Percentiles rank a stretch among this genome's conserved stretches.
Conservation (phyloP, 2,329 filamentous ascomycete species). For the Ophiostoma perfectum region DNA sequence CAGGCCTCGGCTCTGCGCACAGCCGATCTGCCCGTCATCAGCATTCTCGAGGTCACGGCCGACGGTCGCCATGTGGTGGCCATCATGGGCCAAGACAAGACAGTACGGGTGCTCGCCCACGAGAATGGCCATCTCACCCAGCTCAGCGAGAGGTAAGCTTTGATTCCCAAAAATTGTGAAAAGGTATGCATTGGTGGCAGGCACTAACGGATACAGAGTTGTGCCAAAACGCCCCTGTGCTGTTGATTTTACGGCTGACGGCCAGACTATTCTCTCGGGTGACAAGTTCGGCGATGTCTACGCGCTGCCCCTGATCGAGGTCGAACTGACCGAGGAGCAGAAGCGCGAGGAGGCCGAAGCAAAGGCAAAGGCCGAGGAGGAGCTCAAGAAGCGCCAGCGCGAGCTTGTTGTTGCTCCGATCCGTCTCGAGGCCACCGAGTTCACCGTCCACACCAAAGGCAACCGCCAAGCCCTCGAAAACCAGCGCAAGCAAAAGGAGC, state of each 20-base stretch:
- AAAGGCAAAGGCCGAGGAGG: neutral
- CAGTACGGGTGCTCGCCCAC: slow-evolving; percentile 73
- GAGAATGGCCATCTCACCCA: slow-evolving; percentile 58
- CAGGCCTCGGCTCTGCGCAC: slow-evolving; percentile 31
- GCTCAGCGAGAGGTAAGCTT: slow-evolving; percentile 52
- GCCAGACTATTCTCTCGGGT: slow-evolving; percentile 68
- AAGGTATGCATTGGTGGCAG: no score
- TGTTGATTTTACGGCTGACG: slow-evolving; percentile 63
- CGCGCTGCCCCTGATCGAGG: slow-evolving; percentile 64
- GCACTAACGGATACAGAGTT: slow-evolving; percentile 36
- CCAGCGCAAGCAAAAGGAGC: slow-evolving; percentile 47
- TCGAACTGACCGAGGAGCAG: slow-evolving; percentile 17
- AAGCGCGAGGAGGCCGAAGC: neutral
- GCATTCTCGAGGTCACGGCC: slow-evolving; percentile 58
- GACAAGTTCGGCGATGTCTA: slow-evolving; percentile 99
- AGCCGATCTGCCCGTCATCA: slow-evolving; percentile 59
- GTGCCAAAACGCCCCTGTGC: slow-evolving; percentile 90
- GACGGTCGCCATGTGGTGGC: slow-evolving; percentile 66
- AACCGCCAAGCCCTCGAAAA: slow-evolving; percentile 57
- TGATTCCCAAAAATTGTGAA: no score
- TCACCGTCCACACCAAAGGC: slow-evolving; percentile 60
- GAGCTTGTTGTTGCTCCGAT: slow-evolving; percentile 40
- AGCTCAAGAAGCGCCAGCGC: slow-evolving; percentile 20
- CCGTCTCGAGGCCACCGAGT: slow-evolving; percentile 43
- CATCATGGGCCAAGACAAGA: slow-evolving; percentile 88